Conservation (phyloP, 176 grass and related monocot genomes). For the Juncus inflexus region DNA sequence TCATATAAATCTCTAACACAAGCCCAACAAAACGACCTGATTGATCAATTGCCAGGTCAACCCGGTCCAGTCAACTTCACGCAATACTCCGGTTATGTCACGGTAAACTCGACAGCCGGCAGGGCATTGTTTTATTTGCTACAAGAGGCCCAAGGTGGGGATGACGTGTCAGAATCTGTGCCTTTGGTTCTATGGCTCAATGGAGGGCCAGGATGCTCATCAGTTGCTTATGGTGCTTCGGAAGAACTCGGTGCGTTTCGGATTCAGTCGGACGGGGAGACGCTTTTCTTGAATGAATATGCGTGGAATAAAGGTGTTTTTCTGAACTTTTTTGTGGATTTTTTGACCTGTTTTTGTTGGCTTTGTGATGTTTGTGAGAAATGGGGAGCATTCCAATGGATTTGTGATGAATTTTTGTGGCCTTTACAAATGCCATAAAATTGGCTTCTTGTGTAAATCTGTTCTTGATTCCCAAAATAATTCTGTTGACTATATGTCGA, state of each 20-base stretch:
- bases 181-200: constrained; percentile 95
- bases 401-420: no score
- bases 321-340: background rate
- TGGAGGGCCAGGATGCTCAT: constrained; percentile 87
- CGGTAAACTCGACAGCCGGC: constrained; percentile 51
- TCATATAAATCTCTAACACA: background rate
- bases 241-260: constrained; percentile 88
- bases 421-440: no score
- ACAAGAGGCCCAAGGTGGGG: constrained; percentile 36
- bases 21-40: constrained; percentile 36
- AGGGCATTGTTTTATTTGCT: constrained; percentile 83
- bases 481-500: no score
- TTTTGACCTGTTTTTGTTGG: background rate
- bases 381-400: no score
- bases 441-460: no score
- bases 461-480: no score
- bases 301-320: constrained; percentile 74
- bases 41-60: constrained; percentile 68
- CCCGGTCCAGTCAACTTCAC: constrained; percentile 64
- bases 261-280: constrained; percentile 56
- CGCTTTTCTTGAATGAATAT: constrained; percentile 54
- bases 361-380: background rate
- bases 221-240: constrained; percentile 72
- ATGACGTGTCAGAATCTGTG: constrained; percentile 21
- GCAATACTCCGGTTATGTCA: constrained; percentile 87